These are phyloP conservation scores for Boletus rufocinnamomeus DNA, from an alignment of 768 basidiomycete genomes.

Conservation along the genomic window DNA sequence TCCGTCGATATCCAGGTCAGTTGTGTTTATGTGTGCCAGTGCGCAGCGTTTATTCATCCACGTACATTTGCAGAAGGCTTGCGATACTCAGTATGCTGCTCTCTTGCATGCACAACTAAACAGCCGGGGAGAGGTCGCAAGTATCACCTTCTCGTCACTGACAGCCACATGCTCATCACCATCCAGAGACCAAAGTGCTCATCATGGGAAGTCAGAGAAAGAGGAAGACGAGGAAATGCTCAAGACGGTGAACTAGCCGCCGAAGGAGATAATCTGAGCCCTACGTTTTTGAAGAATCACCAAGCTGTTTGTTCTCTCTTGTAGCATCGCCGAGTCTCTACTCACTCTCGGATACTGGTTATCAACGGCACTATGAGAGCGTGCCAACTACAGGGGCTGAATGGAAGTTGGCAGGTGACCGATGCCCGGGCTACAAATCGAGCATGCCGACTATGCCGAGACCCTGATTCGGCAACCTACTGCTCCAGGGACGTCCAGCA, in stretches of 20 bases:
- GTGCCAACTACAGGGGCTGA: conserved; percentile 94
- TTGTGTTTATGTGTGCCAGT: neutral
- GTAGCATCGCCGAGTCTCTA: neutral
- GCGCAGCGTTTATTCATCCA: neutral
- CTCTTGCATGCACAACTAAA: conserved; percentile 86
- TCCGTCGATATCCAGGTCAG: conserved; percentile 94
- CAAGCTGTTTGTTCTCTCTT: conserved; percentile 61
- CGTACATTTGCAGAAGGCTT: conserved; percentile 59
- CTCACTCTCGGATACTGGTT: conserved; percentile 49
- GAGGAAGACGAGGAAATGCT: conserved; percentile 97
- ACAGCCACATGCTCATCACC: conserved; percentile 5
- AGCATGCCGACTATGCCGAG: too few relatives aligned
- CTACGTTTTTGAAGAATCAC: conserved; percentile 92
- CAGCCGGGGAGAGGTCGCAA: conserved; percentile 84
- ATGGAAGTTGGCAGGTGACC: too few relatives aligned
- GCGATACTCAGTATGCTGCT: conserved; percentile 92
- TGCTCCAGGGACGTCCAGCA: too few relatives aligned
- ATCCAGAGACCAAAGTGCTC: conserved; percentile 67
- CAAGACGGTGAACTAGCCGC: conserved; percentile 77
- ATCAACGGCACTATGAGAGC: conserved; percentile 89
- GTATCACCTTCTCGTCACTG: conserved; percentile 28
- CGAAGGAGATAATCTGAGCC: conserved; percentile 87
- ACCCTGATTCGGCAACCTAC: too few relatives aligned
- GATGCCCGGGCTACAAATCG: too few relatives aligned
- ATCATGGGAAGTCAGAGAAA: conserved; percentile 95